A percentile compares a stretch with the other conserved stretches of the same genome.
Evolutionary conservation across 495 filamentous ascomycete genomes (phyloP).

Genomic region (Oidiodendron maius): DNA sequence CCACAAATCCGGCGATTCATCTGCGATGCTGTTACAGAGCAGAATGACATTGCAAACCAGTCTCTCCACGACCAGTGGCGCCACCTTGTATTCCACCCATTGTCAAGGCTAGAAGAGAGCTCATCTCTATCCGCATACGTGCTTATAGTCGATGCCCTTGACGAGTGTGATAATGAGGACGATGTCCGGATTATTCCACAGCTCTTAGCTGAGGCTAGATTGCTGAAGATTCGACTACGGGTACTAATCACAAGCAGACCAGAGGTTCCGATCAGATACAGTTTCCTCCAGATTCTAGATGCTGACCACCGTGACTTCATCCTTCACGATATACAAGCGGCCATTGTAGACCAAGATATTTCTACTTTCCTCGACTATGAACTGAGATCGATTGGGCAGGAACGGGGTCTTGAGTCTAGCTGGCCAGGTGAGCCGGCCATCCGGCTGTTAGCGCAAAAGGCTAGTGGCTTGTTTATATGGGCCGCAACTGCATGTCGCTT

Average conservation of each 20-base stretch:
- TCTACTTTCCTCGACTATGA: constrained; percentile 1
- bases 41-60: constrained; percentile 12
- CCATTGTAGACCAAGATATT: constrained; percentile 6
- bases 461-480: no score
- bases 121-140: neutral
- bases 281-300: neutral
- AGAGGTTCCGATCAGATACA: constrained; percentile 20
- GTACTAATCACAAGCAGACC: constrained; percentile 4
- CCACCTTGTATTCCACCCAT: constrained; percentile 15
- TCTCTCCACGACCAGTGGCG: constrained; percentile 16
- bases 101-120: constrained; percentile 20
- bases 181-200: constrained; percentile 10
- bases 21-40: constrained; percentile 11
- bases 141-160: constrained; percentile 20
- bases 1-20: constrained; percentile 1
- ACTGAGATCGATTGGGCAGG: constrained; percentile 7
- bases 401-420: neutral
- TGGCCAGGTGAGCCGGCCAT: constrained; percentile 2
- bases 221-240: constrained; percentile 13
- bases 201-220: no score
- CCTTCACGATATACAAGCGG: constrained; percentile 1
- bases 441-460: constrained; percentile 3
- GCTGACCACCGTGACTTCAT: neutral
- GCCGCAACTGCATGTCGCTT: no score
- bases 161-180: constrained; percentile 21